A percentile compares a stretch with the other conserved stretches of the same genome.
These are phyloP conservation scores for Hamigera avellanea DNA, from an alignment of 495 filamentous ascomycete genomes.

Conservation along the genomic window DNA sequence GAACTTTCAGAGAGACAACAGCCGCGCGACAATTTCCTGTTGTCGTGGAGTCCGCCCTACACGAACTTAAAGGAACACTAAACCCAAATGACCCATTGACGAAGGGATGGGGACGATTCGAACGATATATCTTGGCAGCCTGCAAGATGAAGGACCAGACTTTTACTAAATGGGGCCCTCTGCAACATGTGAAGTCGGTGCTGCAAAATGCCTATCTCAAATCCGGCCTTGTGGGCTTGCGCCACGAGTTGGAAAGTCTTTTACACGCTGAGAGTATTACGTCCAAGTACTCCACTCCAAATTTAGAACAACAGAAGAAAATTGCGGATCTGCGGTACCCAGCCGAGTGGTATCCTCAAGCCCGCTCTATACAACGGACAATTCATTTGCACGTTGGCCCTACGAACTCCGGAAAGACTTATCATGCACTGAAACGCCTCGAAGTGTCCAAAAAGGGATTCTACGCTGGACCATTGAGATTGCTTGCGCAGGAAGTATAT, in stretches of 20 bases:
- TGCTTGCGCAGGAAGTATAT: conserved; percentile 91
- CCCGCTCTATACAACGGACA: conserved; percentile 65
- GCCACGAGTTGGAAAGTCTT: conserved; percentile 44
- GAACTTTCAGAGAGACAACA: neutral
- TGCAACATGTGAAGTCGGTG: conserved; percentile 15
- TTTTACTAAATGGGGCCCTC: conserved; percentile 6
- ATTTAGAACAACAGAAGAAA: conserved; percentile 46
- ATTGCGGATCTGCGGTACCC: conserved; percentile 76
- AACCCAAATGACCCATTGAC: conserved; percentile 4
- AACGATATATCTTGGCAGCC: conserved; percentile 25
- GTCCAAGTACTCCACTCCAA: conserved; percentile 29
- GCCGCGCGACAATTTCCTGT: conserved; percentile 15
- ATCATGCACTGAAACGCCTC: conserved; percentile 82
- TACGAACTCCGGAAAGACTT: conserved; percentile 98
- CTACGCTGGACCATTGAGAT: conserved; percentile 81
- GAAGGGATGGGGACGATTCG: conserved; percentile 21
- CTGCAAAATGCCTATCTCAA: conserved; percentile 47
- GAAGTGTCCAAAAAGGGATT: conserved; percentile 64
- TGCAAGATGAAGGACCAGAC: conserved; percentile 11
- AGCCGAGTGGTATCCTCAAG: conserved; percentile 79
- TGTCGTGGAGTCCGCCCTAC: conserved; percentile 16
- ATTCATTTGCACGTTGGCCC: conserved; percentile 93
- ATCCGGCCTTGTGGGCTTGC: conserved; percentile 34
- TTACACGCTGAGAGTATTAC: conserved; percentile 42
- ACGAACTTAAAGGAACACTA: conserved; percentile 13